Evolutionary conservation across 2,329 filamentous ascomycete species (phyloP).

Genomic region (Fusarium caatingaense): DNA sequence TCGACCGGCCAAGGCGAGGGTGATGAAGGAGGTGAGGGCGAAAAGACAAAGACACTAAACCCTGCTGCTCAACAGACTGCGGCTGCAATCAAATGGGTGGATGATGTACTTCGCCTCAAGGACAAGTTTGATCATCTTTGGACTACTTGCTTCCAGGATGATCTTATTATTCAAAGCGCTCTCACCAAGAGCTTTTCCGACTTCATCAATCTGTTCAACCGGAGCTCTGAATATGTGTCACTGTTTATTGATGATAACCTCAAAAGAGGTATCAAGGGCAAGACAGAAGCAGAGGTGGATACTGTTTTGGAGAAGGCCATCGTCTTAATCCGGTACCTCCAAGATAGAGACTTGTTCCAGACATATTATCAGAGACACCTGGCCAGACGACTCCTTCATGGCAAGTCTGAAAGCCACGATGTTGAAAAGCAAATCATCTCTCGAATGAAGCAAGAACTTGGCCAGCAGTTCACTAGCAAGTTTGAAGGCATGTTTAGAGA

Average conservation of each 20-base stretch:
- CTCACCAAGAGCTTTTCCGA: slow-evolving; percentile 89
- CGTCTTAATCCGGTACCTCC: slow-evolving; percentile 84
- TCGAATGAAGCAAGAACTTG: slow-evolving; percentile 96
- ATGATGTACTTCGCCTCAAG: slow-evolving; percentile 87
- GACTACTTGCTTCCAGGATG: slow-evolving; percentile 76
- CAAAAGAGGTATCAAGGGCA: slow-evolving; percentile 92
- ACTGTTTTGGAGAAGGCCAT: slow-evolving; percentile 88
- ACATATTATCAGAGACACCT: slow-evolving; percentile 98
- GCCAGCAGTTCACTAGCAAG: slow-evolving; percentile 91
- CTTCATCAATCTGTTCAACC: slow-evolving; percentile 90
- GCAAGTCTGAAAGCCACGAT: slow-evolving; percentile 89
- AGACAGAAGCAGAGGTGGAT: slow-evolving; percentile 90
- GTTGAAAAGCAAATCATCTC: slow-evolving; percentile 96
- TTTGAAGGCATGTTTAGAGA: slow-evolving; percentile 99
- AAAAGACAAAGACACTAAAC: slow-evolving; percentile 52
- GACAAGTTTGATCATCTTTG: slow-evolving; percentile 89
- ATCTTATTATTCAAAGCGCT: slow-evolving; percentile 82
- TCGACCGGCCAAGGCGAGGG: slow-evolving; percentile 56
- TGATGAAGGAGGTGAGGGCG: slow-evolving; percentile 60
- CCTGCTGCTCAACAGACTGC: slow-evolving; percentile 81
- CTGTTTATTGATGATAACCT: slow-evolving; percentile 97
- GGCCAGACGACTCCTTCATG: slow-evolving; percentile 85
- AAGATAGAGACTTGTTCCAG: slow-evolving; percentile 95
- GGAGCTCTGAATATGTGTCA: slow-evolving; percentile 92
- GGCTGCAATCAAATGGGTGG: slow-evolving; percentile 93